Evolutionary conservation across 2,329 filamentous ascomycete species (phyloP), one percentile per base, ranked within the genome.

Genomic region (Sporothrix mexicana): DNA sequence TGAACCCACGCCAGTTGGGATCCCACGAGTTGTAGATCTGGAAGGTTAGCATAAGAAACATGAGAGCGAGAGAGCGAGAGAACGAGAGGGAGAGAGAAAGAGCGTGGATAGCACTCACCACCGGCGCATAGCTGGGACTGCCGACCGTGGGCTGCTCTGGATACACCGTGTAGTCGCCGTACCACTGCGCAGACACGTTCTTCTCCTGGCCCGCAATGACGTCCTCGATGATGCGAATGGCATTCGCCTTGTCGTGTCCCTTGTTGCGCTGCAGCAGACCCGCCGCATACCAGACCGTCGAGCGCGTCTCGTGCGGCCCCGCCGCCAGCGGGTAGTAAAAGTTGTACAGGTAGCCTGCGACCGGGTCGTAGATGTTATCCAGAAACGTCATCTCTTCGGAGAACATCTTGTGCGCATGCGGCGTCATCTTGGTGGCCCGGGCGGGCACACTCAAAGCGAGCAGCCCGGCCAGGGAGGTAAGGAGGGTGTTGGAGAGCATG

Each of bases 1-100:
- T 83, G 72, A 91, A 91, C 0, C 88, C 88, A 68, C 89, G 82
- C 88, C 88, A 91, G 74, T 91, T 91, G 1, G 88, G 88, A 75
- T 91, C 89, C 86, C 87, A 91, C 0, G 85, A 84, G 72, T 85
- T 83, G 77, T 90, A 89, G 47, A 88, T 87, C n/a, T n/a, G n/a
- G n/a, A n/a, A n/a, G n/a, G n/a, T n/a, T n/a, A n/a, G n/a, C n/a
- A n/a, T n/a, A n/a, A n/a, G n/a, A n/a, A n/a, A n/a, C n/a, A n/a
- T n/a, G n/a, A n/a, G n/a, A n/a, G n/a, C n/a, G n/a, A n/a, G n/a
- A n/a, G n/a, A n/a, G n/a, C n/a, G n/a, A n/a, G n/a, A n/a, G n/a
- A n/a, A n/a, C n/a, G n/a, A n/a, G n/a, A n/a, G n/a, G n/a, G n/a
- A n/a, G n/a, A n/a, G n/a, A n/a, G n/a, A n/a, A n/a, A n/a, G n/a